Evolutionary conservation across 139 green algal species (phyloP).

Genomic region (Chlorella sp.): DNA sequence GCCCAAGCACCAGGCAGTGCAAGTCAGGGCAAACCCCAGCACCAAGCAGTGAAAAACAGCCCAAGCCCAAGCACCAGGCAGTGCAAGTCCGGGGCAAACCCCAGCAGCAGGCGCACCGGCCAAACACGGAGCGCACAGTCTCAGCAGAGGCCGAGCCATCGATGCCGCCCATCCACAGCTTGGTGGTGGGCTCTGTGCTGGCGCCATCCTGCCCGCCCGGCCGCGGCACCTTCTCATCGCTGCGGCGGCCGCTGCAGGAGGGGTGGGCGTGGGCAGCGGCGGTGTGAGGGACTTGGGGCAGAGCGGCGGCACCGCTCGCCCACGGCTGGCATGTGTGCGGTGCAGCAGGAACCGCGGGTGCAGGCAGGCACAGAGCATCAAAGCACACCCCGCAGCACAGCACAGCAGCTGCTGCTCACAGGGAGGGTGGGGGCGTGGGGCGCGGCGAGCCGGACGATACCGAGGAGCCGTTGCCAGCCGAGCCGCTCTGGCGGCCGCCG

Average conservation of each 20-base stretch:
- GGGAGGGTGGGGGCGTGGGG: not conserved
- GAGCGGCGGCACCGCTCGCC: too few relatives aligned
- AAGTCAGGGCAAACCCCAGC: too few relatives aligned
- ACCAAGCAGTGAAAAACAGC: too few relatives aligned
- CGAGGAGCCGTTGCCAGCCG: not conserved
- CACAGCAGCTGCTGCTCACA: not conserved
- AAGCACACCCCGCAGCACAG: not conserved
- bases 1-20: too few relatives aligned
- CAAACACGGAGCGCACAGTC: constrained; percentile 20
- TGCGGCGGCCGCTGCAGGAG: constrained; percentile 16
- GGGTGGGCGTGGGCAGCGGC: too few relatives aligned
- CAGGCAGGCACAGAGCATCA: not conserved
- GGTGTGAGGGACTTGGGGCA: too few relatives aligned
- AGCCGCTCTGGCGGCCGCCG: not conserved
- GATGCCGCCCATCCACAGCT: constrained; percentile 47
- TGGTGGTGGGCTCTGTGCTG: constrained; percentile 19
- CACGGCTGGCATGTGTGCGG: too few relatives aligned
- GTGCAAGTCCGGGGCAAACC: too few relatives aligned
- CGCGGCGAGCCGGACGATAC: constrained; percentile 11
- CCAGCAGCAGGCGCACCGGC: not conserved
- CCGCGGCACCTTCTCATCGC: constrained; percentile 12
- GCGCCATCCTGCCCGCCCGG: constrained; percentile 28
- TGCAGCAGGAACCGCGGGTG: not conserved
- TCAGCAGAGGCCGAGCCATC: constrained; percentile 1
- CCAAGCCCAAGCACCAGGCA: too few relatives aligned